Percentiles rank a stretch among this genome's conserved stretches.
These are phyloP conservation scores for Penicillium desertorum DNA, from an alignment of 495 filamentous ascomycete genomes.

Conservation along the genomic window DNA sequence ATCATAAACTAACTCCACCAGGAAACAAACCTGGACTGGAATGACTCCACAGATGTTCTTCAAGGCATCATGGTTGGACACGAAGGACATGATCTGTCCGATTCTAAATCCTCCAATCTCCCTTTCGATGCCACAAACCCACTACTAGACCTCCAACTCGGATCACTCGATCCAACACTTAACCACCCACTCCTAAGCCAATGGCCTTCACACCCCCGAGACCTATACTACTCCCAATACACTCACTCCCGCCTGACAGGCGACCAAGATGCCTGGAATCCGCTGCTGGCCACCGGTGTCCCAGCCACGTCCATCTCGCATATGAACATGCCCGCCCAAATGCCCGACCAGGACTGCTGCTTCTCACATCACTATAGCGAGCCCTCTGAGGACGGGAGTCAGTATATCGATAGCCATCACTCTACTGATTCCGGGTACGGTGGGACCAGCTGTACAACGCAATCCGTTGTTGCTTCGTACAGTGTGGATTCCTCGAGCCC, in stretches of 20 bases:
- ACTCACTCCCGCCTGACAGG: conserved; percentile 25
- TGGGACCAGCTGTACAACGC: conserved; percentile 47
- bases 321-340: conserved; percentile 18
- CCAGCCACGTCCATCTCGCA: conserved; percentile 24
- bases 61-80: conserved; percentile 37
- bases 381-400: conserved; percentile 57
- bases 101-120: conserved; percentile 23
- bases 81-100: conserved; percentile 15
- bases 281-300: conserved; percentile 39
- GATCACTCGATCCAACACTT: conserved; percentile 20
- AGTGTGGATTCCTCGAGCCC: conserved; percentile 37
- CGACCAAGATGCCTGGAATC: conserved; percentile 43
- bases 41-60: conserved; percentile 35
- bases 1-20: conserved; percentile 9
- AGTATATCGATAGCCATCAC: conserved; percentile 45
- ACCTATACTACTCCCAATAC: conserved; percentile 29
- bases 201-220: conserved; percentile 25
- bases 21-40: conserved; percentile 28
- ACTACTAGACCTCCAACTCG: conserved; percentile 34
- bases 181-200: conserved; percentile 25
- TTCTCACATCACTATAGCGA: conserved; percentile 35
- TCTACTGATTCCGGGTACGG: conserved; percentile 66
- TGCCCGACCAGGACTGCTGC: conserved; percentile 25
- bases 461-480: conserved; percentile 43
- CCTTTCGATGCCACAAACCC: conserved; percentile 26